These are phyloP conservation scores for Colletotrichum simmondsii DNA, from an alignment of 2,329 filamentous ascomycete genomes.

Conservation along the genomic window DNA sequence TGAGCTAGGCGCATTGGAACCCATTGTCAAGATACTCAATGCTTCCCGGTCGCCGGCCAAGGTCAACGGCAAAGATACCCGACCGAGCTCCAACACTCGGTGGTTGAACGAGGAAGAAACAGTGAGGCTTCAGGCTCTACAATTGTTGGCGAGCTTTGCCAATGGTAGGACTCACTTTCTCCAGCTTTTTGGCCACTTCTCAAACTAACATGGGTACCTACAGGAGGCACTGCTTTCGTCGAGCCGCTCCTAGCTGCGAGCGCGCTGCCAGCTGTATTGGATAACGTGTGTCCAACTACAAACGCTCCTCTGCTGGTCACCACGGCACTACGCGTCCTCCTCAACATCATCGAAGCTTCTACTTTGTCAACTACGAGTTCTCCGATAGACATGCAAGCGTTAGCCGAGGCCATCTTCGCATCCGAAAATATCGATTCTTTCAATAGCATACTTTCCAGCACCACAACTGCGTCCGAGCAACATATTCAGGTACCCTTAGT, in stretches of 20 bases:
- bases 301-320: slow-evolving; percentile 75
- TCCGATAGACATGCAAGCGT: slow-evolving; percentile 57
- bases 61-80: slow-evolving; percentile 52
- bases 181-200: background rate
- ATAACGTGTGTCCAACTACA: slow-evolving; percentile 73
- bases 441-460: slow-evolving; percentile 71
- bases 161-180: slow-evolving; percentile 68
- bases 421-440: slow-evolving; percentile 29
- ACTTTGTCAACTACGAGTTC: slow-evolving; percentile 63
- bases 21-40: slow-evolving; percentile 60
- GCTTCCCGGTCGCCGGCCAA: slow-evolving; percentile 45
- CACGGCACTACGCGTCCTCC: slow-evolving; percentile 79
- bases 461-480: slow-evolving; percentile 59
- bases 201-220: slow-evolving; percentile 6
- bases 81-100: slow-evolving; percentile 37
- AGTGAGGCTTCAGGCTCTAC: slow-evolving; percentile 80
- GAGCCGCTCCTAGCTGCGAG: slow-evolving; percentile 76
- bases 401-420: slow-evolving; percentile 73
- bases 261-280: slow-evolving; percentile 76
- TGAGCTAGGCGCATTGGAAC: slow-evolving; percentile 73
- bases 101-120: slow-evolving; percentile 71
- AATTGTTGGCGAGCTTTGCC: slow-evolving; percentile 86
- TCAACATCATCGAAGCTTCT: slow-evolving; percentile 75
- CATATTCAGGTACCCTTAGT: slow-evolving; percentile 73
- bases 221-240: slow-evolving; percentile 85